Percentiles rank a stretch among this genome's conserved stretches.
Evolutionary conservation across 768 basidiomycete genomes (phyloP).

Genomic region (Calocera viscosa): DNA sequence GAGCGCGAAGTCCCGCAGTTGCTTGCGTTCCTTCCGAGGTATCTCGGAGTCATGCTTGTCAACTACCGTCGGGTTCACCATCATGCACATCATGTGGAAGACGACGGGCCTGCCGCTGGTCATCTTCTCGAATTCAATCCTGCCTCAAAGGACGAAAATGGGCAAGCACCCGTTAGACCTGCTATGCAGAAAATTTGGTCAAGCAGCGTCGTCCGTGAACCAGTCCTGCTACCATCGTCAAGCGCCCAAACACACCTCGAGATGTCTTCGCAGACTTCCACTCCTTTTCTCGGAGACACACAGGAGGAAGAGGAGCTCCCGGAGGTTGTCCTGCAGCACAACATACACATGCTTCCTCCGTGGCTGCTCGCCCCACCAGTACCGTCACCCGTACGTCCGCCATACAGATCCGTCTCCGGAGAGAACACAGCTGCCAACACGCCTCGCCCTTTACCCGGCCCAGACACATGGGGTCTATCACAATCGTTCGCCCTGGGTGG

Average conservation of each 20-base stretch:
- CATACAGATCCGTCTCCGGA: not conserved
- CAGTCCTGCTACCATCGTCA: not conserved
- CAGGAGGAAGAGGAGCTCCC: conserved; percentile 72
- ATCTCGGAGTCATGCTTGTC: conserved; percentile 96
- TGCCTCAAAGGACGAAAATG: not conserved
- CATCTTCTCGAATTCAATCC: not conserved
- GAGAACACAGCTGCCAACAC: not conserved
- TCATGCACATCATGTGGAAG: conserved; percentile 22
- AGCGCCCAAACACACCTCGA: not conserved
- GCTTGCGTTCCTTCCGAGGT: conserved; percentile 90
- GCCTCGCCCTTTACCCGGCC: not conserved
- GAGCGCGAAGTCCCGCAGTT: conserved; percentile 88
- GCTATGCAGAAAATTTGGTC: not conserved
- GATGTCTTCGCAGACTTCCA: not conserved
- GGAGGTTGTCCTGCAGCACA: conserved; percentile 81
- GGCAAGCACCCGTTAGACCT: not conserved
- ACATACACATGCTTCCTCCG: conserved; percentile 92
- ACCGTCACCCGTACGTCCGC: not conserved
- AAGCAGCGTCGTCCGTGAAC: not conserved
- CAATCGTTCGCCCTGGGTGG: not conserved
- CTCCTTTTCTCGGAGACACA: conserved; percentile 9
- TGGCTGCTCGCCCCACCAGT: conserved; percentile 51
- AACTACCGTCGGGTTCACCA: conserved; percentile 68
- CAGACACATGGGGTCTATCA: not conserved
- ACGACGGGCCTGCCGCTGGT: conserved; percentile 27